A percentile compares a stretch with the other conserved stretches of the same genome.
These are phyloP conservation scores for Xylaria sp. DNA, from an alignment of 2,329 filamentous ascomycete genomes.

Conservation along the genomic window DNA sequence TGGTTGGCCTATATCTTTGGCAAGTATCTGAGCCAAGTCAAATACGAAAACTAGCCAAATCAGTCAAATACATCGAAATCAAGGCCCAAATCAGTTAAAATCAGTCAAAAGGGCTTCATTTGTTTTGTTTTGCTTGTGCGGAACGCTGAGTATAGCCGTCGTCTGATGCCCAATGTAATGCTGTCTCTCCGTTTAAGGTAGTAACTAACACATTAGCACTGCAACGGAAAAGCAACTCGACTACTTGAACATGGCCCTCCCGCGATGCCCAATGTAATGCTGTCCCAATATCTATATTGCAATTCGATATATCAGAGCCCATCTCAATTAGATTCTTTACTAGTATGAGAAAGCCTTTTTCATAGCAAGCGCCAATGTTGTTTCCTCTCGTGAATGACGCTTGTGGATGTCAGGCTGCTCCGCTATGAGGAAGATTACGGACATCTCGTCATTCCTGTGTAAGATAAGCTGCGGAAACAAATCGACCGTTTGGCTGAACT, in stretches of 20 bases:
- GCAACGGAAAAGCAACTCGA: background rate
- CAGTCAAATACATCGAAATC: no score
- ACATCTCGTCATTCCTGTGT: background rate
- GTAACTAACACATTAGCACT: background rate
- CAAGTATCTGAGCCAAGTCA: no score
- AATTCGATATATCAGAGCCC: background rate
- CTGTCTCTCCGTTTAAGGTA: background rate
- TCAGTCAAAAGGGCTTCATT: no score
- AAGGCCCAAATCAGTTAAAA: no score
- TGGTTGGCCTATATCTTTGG: no score
- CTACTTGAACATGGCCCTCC: background rate
- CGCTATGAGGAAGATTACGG: slow-evolving; percentile 10
- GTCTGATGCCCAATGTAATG: background rate
- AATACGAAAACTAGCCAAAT: no score
- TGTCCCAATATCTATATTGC: background rate
- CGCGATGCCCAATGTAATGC: background rate
- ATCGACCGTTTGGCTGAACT: background rate
- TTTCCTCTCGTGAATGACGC: background rate
- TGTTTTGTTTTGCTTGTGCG: no score
- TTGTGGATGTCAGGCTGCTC: background rate
- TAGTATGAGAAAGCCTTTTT: background rate
- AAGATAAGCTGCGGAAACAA: background rate
- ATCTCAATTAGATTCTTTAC: slow-evolving; percentile 7
- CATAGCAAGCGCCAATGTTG: background rate
- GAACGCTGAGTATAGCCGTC: background rate